phyloP scores from a whole-genome alignment of 768 basidiomycete species.

The Naganishia onofrii region DNA sequence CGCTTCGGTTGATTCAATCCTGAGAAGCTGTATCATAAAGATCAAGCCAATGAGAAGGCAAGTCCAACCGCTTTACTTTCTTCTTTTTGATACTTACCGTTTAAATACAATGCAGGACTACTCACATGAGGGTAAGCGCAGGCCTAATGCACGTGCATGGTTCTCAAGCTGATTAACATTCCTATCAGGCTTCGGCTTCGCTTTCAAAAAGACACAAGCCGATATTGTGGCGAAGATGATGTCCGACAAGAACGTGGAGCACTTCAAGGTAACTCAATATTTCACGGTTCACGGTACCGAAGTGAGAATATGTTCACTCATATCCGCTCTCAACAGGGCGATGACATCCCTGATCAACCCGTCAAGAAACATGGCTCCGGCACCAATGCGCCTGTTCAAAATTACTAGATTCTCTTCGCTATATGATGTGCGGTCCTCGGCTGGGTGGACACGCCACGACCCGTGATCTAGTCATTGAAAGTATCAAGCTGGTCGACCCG shows the following conservation, averaged over 20 bases:
- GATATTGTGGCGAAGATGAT: slow-evolving; percentile 46
- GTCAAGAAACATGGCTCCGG: slow-evolving; percentile 26
- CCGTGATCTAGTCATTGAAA: too few species aligned
- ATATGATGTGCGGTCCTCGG: too few species aligned
- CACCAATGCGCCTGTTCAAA: slow-evolving; percentile 24
- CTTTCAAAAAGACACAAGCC: slow-evolving; percentile 56
- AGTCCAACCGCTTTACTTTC: background rate
- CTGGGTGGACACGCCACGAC: too few species aligned
- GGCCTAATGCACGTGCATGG: background rate
- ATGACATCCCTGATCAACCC: slow-evolving; percentile 24
- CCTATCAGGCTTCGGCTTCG: slow-evolving; percentile 51
- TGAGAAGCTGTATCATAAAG: slow-evolving; percentile 52
- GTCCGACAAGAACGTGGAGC: slow-evolving; percentile 33
- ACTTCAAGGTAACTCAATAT: slow-evolving; percentile 40
- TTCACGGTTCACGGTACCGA: background rate
- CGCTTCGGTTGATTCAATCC: background rate
- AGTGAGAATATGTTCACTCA: too few species aligned
- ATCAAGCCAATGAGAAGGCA: slow-evolving; percentile 55
- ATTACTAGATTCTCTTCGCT: too few species aligned
- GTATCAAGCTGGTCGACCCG: too few species aligned
- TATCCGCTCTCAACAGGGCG: background rate
- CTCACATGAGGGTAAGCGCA: slow-evolving; percentile 47
- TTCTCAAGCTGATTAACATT: background rate
- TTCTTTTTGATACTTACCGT: background rate
- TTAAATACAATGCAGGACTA: slow-evolving; percentile 47